Base-by-base conservation (phyloP, 2,329 filamentous ascomycete species). In the Diaporthe citriasiana region DNA sequence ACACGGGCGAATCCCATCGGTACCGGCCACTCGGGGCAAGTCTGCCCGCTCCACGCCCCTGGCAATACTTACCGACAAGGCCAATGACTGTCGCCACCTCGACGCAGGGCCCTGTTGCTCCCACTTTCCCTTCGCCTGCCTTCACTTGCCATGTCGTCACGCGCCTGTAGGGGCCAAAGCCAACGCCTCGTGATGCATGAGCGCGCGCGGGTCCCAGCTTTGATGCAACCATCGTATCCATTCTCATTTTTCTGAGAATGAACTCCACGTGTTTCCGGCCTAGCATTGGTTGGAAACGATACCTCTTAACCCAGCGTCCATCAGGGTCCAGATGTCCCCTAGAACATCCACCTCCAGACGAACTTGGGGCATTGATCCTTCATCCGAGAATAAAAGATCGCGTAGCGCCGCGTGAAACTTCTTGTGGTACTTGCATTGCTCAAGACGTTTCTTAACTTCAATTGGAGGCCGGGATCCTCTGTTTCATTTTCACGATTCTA, bases 131-230 rank as follows among this genome's bases (percentile, higher is more conserved):
- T 33, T 17, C 17, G 15, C 59, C 33, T 63, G 27, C 19, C 59
- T 33, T 22, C 25, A 25, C 42, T 15, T 50, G n/a, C n/a, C 30
- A 38, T 45, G 27, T 15, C 30, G 45, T 66, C 30, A 66, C 30
- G 30, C 63, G 45, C 45, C 25, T 27, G n/a, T 66, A 22, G 63
- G 63, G 45, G 45, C 63, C 63, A 45, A 66, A 25, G 30, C 13
- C 33, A 27, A 45, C 45, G 27, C 63, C 51, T 66, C 42, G 45
- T 35, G 9, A 27, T 40, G 63, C 45, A 51, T 51, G 60, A 66
- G 63, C 63, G 63, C 63, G 60, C 60, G 45, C 63, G 27, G 45
- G 33, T 17, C 45, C 63, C 63, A 51, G 63, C 45, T 38, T 45
- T 25, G 63, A 38, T 66, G 63, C 30, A 66, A 51, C 63, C 45